These are phyloP conservation scores for Candida tammaniensis DNA, from an alignment of 805 yeast species.

Conservation along the genomic window DNA sequence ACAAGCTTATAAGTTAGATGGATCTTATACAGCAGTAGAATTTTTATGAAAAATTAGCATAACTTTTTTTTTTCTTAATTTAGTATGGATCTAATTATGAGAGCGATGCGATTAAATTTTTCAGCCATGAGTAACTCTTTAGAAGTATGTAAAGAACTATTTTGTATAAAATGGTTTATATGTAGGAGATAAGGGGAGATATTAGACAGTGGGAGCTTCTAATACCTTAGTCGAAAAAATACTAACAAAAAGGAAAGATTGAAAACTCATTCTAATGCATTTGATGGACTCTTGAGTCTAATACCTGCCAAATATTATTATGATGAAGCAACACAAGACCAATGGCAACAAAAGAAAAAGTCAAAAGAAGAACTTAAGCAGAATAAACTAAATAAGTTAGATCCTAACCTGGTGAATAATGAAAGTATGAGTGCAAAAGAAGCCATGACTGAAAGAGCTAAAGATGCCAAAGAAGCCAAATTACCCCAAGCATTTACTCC, in stretches of 20 bases:
- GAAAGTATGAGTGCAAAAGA: constrained; percentile 53
- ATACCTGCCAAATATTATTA: constrained; percentile 94
- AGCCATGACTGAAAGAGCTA: constrained; percentile 53
- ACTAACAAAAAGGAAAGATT: constrained; percentile 60
- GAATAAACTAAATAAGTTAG: constrained; percentile 69
- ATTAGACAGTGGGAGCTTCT: no score
- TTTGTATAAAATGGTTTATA: no score
- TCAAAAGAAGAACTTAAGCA: constrained; percentile 59
- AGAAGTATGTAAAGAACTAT: constrained; percentile 55
- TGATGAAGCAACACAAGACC: constrained; percentile 84
- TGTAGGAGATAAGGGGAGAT: neutral
- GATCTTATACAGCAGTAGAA: no score
- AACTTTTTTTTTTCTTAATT: no score
- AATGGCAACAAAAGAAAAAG: constrained; percentile 86
- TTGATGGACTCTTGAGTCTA: constrained; percentile 82
- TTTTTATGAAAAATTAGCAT: no score
- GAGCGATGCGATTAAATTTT: constrained; percentile 12
- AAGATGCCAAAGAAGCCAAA: constrained; percentile 49
- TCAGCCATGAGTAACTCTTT: constrained; percentile 52
- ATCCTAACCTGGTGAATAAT: constrained; percentile 57
- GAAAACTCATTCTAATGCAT: constrained; percentile 75
- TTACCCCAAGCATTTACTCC: constrained; percentile 34
- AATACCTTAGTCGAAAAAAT: no score
- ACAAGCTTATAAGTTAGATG: no score
- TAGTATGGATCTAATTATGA: no score